These are phyloP conservation scores for Lachancea fermentati DNA, from an alignment of 805 yeast genomes.

Conservation along the genomic window DNA sequence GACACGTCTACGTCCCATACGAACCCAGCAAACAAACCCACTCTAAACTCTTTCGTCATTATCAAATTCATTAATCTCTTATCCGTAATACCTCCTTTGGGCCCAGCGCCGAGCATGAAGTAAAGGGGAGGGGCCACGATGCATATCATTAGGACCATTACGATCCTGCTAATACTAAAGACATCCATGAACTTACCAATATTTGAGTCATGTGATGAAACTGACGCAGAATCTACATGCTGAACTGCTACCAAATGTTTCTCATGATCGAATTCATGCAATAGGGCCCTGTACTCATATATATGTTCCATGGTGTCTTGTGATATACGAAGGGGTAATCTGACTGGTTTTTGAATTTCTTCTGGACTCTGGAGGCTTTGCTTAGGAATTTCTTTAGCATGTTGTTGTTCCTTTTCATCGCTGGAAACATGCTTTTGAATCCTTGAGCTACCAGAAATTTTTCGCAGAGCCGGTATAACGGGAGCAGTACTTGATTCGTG, in stretches of 20 bases:
- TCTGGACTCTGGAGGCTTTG: background rate
- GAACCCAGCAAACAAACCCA: slow-evolving; percentile 25
- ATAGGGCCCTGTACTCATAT: slow-evolving; percentile 6
- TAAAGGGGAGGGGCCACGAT: slow-evolving; percentile 25
- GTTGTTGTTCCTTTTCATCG: background rate
- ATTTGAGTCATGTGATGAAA: slow-evolving; percentile 21
- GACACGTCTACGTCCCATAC: slow-evolving; percentile 27
- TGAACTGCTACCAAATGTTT: slow-evolving; percentile 15
- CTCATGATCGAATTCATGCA: slow-evolving; percentile 1
- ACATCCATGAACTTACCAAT: slow-evolving; percentile 16
- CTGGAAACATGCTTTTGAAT: background rate
- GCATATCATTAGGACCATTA: slow-evolving; percentile 16
- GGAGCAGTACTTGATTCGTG: slow-evolving; percentile 1
- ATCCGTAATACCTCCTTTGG: slow-evolving; percentile 18
- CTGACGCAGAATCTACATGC: slow-evolving; percentile 19
- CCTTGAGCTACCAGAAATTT: slow-evolving; percentile 8
- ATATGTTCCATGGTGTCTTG: slow-evolving; percentile 4
- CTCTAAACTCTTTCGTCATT: slow-evolving; percentile 21
- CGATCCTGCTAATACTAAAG: slow-evolving; percentile 21
- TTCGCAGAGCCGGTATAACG: slow-evolving; percentile 11
- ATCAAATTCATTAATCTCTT: slow-evolving; percentile 24
- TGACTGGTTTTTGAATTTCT: background rate
- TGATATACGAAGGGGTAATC: slow-evolving; percentile 1
- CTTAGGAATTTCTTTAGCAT: background rate
- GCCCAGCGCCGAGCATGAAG: slow-evolving; percentile 26